Conservation (phyloP, 768 basidiomycete species). For the Termitomyces sp. region DNA sequence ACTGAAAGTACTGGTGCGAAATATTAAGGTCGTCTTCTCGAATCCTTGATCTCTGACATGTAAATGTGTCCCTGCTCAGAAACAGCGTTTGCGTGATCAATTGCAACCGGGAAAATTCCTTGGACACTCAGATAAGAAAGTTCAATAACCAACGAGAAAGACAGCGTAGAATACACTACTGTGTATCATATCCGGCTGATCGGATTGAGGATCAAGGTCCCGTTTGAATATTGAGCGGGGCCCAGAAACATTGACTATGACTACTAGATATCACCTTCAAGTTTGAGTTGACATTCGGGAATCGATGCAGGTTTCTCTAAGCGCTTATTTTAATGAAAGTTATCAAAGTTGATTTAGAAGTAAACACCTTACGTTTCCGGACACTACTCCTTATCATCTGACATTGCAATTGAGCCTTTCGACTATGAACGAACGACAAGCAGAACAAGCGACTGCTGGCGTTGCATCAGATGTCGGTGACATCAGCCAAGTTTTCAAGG, state of each 20-base stretch:
- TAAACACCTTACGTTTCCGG: too few relatives aligned
- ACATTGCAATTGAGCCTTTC: not conserved
- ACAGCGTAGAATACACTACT: not conserved
- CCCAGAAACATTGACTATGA: not conserved
- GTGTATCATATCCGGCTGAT: too few relatives aligned
- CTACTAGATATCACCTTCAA: not conserved
- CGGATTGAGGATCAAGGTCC: too few relatives aligned
- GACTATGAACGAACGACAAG: not conserved
- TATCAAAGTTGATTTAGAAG: too few relatives aligned
- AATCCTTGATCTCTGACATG: not conserved
- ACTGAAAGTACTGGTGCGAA: conserved; percentile 66
- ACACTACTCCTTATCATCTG: too few relatives aligned
- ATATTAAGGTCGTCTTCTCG: not conserved
- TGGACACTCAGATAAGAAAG: conserved; percentile 82
- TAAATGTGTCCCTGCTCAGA: conserved; percentile 39
- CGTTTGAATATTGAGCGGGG: not conserved
- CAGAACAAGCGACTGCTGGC: not conserved
- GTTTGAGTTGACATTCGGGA: not conserved
- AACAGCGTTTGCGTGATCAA: conserved; percentile 82
- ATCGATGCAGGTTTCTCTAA: not conserved
- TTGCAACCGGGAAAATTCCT: conserved; percentile 79
- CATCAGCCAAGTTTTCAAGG: conserved; percentile 14
- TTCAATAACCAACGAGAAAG: not conserved
- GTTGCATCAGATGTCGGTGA: conserved; percentile 3
- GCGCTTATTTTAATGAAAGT: not conserved